Base-by-base conservation (phyloP, 1,284 basidiomycete species). In the Porodaedalea pini region DNA sequence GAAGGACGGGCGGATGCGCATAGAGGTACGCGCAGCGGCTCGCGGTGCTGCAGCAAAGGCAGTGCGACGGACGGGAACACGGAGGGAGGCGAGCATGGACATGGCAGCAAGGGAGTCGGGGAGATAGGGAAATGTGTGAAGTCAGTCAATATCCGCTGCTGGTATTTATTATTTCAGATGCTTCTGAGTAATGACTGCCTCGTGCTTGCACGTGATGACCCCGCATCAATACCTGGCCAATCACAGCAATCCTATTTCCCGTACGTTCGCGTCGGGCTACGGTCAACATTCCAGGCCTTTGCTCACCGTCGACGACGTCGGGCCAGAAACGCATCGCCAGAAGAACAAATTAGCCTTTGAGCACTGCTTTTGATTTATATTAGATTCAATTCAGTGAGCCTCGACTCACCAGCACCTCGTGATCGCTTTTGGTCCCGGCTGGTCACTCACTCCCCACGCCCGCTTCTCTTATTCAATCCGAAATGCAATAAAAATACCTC, bases 11-110 rank as follows among this genome's bases (percentile, higher is more conserved):
- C 65, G 66, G 41, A 66, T 52, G 56, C 68, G 52, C 56, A 69
- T 60, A 54, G 67, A 50, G 21, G 67, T 62, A 49, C 75, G 70
- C 25, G 67, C 61, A 36, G 57, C 63, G 17, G 62, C 57, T 52
- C 68, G 67, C 37, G 67, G 69, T 1, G 75, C 67, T 15, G 72
- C 66, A 53, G 73, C 65, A 58, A 71, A 65, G 45, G 75, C 71
- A 52, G 73, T 71, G 58, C 74, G 75, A 61, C 80, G 76, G 36
- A 73, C 63, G 32, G 82, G 75, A 1, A 72, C 67, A 62, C 81
- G 78, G 57, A 82, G 68, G 41, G 76, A 70, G 63, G 75, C 63
- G 65, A 61, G 49, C 27, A 78, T 69, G 27, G 81, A 80, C 82
- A 85, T 83, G 68, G 63, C 64, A 15, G 31, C 8, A 17, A 36